Evolutionary conservation across 192 early-diverging fungal genomes (phyloP).

Genomic region (Gigaspora rosea): DNA sequence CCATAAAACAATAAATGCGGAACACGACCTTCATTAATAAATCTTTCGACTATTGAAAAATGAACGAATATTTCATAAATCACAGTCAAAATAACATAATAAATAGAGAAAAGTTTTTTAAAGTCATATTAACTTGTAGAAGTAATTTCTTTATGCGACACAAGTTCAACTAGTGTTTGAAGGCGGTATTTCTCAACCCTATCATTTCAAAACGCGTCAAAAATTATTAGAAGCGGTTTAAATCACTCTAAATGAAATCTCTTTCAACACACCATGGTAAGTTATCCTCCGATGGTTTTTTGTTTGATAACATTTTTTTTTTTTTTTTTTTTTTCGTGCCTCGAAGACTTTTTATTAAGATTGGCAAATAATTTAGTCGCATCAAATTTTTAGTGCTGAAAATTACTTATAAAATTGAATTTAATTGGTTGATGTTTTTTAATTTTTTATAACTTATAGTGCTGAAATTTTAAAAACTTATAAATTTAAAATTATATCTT

Average conservation of each 20-base stretch:
- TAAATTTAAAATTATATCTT: too few species aligned
- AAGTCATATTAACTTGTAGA: conserved; percentile 64
- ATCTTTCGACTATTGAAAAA: conserved; percentile 65
- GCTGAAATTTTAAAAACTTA: too few species aligned
- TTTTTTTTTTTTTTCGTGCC: too few species aligned
- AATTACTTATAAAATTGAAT: too few species aligned
- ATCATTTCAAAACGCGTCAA: background rate
- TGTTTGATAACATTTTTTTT: too few species aligned
- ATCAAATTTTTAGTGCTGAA: too few species aligned
- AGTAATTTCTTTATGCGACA: conserved; percentile 92
- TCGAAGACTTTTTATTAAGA: too few species aligned
- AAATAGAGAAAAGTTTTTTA: background rate
- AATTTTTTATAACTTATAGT: too few species aligned
- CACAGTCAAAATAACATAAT: background rate
- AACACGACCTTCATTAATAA: conserved; percentile 88
- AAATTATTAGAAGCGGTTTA: background rate
- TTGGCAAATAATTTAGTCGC: too few species aligned
- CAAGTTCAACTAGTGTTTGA: conserved; percentile 81
- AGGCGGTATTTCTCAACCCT: conserved; percentile 99
- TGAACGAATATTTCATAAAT: background rate
- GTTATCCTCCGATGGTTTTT: background rate
- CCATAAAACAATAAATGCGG: conserved; percentile 98
- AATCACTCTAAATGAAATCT: background rate
- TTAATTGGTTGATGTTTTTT: too few species aligned
- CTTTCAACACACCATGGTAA: conserved; percentile 8